Evolutionary conservation across 495 filamentous ascomycete species (phyloP).

Genomic region (Neurospora sp.): DNA sequence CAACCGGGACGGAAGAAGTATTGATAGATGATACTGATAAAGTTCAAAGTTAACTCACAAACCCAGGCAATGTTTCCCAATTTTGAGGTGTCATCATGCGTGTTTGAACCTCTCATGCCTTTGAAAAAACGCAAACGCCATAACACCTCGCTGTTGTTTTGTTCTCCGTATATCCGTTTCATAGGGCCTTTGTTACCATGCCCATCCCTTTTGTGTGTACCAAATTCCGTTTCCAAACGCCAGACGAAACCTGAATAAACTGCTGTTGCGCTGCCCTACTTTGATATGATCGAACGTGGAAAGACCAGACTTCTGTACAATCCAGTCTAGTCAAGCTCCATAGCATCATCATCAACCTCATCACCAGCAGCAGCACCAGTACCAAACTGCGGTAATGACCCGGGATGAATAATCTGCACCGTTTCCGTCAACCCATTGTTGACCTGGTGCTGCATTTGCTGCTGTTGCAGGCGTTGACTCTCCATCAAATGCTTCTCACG

Average conservation of each 20-base stretch:
- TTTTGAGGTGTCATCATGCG: not conserved
- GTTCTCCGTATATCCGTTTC: not conserved
- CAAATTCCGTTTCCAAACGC: not conserved
- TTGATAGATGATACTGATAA: not conserved
- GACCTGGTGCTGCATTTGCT: not conserved
- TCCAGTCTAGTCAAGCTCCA: constrained; percentile 51
- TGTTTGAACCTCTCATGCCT: not conserved
- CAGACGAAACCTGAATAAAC: not conserved
- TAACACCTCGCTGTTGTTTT: not conserved
- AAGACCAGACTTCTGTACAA: not conserved
- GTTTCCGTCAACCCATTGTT: not conserved
- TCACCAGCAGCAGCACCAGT: not conserved
- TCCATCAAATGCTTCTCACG: constrained; percentile 34
- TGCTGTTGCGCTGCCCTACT: not conserved
- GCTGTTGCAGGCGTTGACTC: not conserved
- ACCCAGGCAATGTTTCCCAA: not conserved
- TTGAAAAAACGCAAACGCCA: not conserved
- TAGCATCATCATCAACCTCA: constrained; percentile 51
- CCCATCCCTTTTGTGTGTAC: not conserved
- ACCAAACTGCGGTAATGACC: not conserved
- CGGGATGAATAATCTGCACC: not conserved
- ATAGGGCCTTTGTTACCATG: not conserved
- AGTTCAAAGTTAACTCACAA: not conserved
- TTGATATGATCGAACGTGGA: not conserved
- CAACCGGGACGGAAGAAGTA: not conserved